Conservation (phyloP, 768 basidiomycete genomes). For the Boletus insuetus region DNA sequence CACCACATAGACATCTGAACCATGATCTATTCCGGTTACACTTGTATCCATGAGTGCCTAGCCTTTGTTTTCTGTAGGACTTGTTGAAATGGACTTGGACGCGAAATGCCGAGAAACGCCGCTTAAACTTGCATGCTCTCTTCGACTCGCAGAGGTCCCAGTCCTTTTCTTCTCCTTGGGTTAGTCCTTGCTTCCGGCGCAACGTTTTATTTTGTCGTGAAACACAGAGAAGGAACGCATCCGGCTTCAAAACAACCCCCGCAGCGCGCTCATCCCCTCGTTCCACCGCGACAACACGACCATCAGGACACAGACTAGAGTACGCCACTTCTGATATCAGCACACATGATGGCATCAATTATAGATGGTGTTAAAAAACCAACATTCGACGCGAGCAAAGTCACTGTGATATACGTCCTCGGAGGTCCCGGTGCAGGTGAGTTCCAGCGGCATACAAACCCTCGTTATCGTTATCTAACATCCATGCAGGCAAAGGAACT, state of each 20-base stretch:
- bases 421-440: conserved; percentile 95
- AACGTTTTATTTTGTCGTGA: conserved; percentile 54
- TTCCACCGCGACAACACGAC: conserved; percentile 51
- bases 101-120: no score
- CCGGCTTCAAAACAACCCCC: conserved; percentile 62
- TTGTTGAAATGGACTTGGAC: no score
- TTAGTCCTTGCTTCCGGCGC: conserved; percentile 56
- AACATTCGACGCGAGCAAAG: conserved; percentile 63
- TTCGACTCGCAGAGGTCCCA: conserved; percentile 43
- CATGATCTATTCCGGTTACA: conserved; percentile 55
- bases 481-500: conserved; percentile 82
- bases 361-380: conserved; percentile 9
- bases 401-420: conserved; percentile 91
- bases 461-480: conserved; percentile 2
- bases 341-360: conserved; percentile 14
- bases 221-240: conserved; percentile 51
- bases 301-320: conserved; percentile 20
- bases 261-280: conserved; percentile 62
- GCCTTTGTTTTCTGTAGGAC: no score
- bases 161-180: conserved; percentile 60
- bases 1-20: conserved; percentile 58
- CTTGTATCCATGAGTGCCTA: conserved; percentile 39
- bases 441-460: conserved; percentile 9
- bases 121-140: conserved; percentile 11
- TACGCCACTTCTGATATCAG: background rate